Percentiles rank a stretch among this genome's conserved stretches.
Evolutionary conservation across 2,329 filamentous ascomycete species (phyloP).

Genomic region (Trichophyton simii): DNA sequence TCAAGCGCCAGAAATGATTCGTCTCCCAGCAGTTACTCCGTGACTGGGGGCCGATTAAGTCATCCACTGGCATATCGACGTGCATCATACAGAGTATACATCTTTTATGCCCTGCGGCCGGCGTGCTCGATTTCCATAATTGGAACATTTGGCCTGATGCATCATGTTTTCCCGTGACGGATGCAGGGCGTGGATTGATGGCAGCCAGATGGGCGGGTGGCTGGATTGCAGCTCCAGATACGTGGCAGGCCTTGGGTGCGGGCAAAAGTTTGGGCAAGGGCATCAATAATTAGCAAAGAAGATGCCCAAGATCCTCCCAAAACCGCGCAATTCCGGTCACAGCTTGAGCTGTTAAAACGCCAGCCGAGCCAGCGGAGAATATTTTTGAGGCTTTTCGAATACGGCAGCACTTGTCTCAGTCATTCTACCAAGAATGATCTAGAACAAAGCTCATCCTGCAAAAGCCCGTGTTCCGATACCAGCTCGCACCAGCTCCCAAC

Average conservation of each 20-base stretch:
- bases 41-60: background rate
- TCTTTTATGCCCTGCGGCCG: background rate
- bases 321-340: background rate
- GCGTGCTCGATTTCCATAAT: slow-evolving; percentile 2
- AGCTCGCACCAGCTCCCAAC: background rate
- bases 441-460: background rate
- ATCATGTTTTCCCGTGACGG: background rate
- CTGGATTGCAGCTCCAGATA: background rate
- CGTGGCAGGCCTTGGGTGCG: background rate
- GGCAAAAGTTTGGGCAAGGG: background rate
- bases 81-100: background rate
- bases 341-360: background rate
- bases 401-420: background rate
- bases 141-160: slow-evolving; percentile 1
- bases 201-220: background rate
- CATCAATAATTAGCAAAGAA: background rate
- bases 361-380: background rate
- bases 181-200: background rate
- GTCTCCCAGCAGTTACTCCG: background rate
- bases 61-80: background rate
- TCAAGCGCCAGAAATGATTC: background rate
- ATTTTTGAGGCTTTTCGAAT: background rate
- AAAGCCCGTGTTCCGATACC: background rate
- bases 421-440: background rate
- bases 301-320: background rate